phyloP scores from a whole-genome alignment of 192 early-diverging fungal species.

The Coemansia sp. region DNA sequence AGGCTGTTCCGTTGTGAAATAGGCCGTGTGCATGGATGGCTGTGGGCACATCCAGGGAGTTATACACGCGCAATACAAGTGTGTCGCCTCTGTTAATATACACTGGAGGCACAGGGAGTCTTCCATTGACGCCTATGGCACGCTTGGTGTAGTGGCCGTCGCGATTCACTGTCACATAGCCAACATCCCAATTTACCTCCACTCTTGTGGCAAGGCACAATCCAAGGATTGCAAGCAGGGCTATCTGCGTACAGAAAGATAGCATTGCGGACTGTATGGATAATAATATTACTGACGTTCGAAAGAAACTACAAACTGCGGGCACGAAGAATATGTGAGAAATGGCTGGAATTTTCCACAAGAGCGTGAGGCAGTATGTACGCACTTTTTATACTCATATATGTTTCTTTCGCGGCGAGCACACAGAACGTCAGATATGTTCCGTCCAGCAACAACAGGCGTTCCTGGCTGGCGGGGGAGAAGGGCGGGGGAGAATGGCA shows the following conservation, averaged over 20 bases:
- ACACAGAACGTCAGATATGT: no score
- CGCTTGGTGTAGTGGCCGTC: slow-evolving; percentile 18
- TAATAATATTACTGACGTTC: background rate
- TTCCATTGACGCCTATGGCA: slow-evolving; percentile 62
- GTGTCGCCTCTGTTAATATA: slow-evolving; percentile 22
- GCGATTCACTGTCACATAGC: slow-evolving; percentile 10
- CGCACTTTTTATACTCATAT: no score
- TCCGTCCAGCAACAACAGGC: no score
- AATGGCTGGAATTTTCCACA: background rate
- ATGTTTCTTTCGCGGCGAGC: no score
- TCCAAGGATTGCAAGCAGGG: background rate
- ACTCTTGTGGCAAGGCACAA: slow-evolving; percentile 29
- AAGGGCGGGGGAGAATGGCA: no score
- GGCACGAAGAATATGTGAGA: background rate
- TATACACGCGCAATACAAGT: slow-evolving; percentile 37
- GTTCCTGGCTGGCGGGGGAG: no score
- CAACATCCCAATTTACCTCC: slow-evolving; percentile 13
- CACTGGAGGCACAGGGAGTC: slow-evolving; percentile 54
- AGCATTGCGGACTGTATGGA: background rate
- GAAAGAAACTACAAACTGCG: background rate
- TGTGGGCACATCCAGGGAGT: slow-evolving; percentile 57
- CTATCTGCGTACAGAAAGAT: background rate
- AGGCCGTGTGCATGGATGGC: slow-evolving; percentile 71
- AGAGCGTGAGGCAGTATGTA: background rate
- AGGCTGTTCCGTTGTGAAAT: slow-evolving; percentile 66